These are phyloP conservation scores for Apiotrichum laibachii DNA, from an alignment of 1,284 basidiomycete genomes.

Conservation along the genomic window DNA sequence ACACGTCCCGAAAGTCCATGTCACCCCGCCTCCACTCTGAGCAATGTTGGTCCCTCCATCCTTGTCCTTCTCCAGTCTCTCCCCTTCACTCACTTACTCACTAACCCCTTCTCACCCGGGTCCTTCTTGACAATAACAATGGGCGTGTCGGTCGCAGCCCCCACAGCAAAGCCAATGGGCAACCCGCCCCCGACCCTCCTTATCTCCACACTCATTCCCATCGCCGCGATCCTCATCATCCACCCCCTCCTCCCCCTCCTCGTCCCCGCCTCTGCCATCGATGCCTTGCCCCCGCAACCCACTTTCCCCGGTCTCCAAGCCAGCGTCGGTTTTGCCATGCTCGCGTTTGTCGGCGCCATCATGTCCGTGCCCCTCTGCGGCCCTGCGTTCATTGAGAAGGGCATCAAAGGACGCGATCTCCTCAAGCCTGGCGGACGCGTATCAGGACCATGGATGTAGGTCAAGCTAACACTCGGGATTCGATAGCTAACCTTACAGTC, in stretches of 20 bases:
- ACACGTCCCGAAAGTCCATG: no score
- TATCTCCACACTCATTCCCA: slow-evolving; percentile 38
- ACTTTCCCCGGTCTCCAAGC: slow-evolving; percentile 54
- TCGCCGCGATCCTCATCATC: slow-evolving; percentile 36
- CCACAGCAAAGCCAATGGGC: slow-evolving; percentile 17
- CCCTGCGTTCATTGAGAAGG: slow-evolving; percentile 68
- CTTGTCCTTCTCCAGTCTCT: no score
- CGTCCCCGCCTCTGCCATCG: slow-evolving; percentile 25
- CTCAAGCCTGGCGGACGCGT: slow-evolving; percentile 63
- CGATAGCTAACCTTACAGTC: slow-evolving; percentile 57
- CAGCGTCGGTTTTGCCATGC: slow-evolving; percentile 73
- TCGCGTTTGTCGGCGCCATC: slow-evolving; percentile 70
- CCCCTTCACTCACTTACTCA: neutral
- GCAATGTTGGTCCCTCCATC: no score
- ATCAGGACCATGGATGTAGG: slow-evolving; percentile 60
- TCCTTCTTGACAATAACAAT: neutral
- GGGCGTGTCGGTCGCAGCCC: no score
- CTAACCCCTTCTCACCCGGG: neutral
- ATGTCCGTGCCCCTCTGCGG: slow-evolving; percentile 72
- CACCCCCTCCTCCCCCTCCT: slow-evolving; percentile 43
- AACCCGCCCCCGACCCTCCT: slow-evolving; percentile 36
- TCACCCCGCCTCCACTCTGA: no score
- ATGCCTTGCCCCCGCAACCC: slow-evolving; percentile 32
- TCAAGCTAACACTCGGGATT: slow-evolving; percentile 19
- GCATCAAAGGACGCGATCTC: slow-evolving; percentile 74